Evolutionary conservation across 140 eudicot species (phyloP).

Genomic region (Senecio squalidus): DNA sequence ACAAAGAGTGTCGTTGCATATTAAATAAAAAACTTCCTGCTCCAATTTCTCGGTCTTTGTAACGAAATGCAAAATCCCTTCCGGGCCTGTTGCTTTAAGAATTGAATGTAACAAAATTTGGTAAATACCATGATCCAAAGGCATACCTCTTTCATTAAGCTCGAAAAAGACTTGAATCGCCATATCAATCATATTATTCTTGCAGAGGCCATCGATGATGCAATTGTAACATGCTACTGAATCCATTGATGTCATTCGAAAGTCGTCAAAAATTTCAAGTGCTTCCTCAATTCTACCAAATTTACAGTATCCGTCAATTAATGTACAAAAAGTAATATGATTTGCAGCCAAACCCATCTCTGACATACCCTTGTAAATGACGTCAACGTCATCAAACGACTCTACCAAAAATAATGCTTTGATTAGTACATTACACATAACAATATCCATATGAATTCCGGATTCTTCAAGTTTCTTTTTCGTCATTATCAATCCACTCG

Average conservation of each 20-base stretch:
- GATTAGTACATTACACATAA: slow-evolving; percentile 61
- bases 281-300: slow-evolving; percentile 61
- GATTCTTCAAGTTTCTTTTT: slow-evolving; percentile 51
- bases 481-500: slow-evolving; percentile 46
- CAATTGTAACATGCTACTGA: slow-evolving; percentile 52
- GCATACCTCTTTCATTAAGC: slow-evolving; percentile 43
- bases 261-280: slow-evolving; percentile 67
- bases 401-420: slow-evolving; percentile 58
- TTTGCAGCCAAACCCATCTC: slow-evolving; percentile 46
- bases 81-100: slow-evolving; percentile 31
- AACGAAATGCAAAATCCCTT: slow-evolving; percentile 40
- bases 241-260: slow-evolving; percentile 36
- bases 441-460: slow-evolving; percentile 44
- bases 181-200: slow-evolving; percentile 47
- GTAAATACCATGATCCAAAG: slow-evolving; percentile 29
- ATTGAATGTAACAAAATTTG: slow-evolving; percentile 34
- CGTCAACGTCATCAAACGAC: slow-evolving; percentile 51
- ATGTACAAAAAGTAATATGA: slow-evolving; percentile 47
- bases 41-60: slow-evolving; percentile 18
- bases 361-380: slow-evolving; percentile 42
- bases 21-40: slow-evolving; percentile 21
- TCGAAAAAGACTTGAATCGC: slow-evolving; percentile 63
- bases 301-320: slow-evolving; percentile 69
- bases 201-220: slow-evolving; percentile 55
- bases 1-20: slow-evolving; percentile 49